Conservation (phyloP, 306 rosid species). For the Quercus agrifolia region DNA sequence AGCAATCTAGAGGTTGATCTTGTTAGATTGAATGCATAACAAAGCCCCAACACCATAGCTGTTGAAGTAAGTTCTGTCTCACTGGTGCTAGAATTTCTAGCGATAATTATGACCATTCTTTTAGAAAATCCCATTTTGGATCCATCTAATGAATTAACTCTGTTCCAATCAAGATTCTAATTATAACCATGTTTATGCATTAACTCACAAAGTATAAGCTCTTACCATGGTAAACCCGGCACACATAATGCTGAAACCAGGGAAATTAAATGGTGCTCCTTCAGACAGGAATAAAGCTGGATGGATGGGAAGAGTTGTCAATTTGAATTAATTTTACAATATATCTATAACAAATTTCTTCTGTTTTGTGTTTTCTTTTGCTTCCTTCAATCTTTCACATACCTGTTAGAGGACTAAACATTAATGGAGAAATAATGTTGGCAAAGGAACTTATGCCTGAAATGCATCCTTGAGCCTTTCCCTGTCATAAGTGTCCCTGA, state of each 20-base stretch:
- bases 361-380: neutral
- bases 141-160: no score
- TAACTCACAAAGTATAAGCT: neutral
- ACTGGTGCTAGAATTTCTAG: no score
- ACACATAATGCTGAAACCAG: constrained; percentile 87
- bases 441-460: constrained; percentile 75
- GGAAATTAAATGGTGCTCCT: constrained; percentile 74
- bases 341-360: no score
- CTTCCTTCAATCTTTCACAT: neutral
- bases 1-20: neutral
- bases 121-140: no score
- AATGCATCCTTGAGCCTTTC: constrained; percentile 88
- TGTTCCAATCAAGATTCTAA: no score
- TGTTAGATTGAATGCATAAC: no score
- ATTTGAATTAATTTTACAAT: neutral
- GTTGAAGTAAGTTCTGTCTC: no score
- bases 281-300: constrained; percentile 84
- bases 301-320: constrained; percentile 15
- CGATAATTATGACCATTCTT: no score
- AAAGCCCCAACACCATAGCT: no score
- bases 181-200: neutral
- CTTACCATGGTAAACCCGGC: constrained; percentile 53
- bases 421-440: constrained; percentile 65
- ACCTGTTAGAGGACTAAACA: constrained; percentile 90
- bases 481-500: constrained; percentile 35